These are phyloP conservation scores for Eucalyptus globulus DNA, from an alignment of 345 rosid genomes.

Conservation along the genomic window DNA sequence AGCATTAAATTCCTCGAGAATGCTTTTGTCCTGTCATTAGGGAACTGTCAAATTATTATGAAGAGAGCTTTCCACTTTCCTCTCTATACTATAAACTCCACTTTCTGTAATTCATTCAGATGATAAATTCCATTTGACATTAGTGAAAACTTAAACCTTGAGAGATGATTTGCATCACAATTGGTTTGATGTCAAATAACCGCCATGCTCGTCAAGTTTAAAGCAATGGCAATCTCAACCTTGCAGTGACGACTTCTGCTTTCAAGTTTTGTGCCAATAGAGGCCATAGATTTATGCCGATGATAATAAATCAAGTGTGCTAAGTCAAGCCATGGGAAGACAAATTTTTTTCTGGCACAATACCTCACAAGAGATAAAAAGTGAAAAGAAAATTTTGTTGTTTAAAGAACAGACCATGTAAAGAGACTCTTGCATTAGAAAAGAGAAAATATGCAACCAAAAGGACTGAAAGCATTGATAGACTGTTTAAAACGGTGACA, in stretches of 20 bases:
- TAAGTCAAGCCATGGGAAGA: background rate
- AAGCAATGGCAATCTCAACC: no score
- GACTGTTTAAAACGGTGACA: no score
- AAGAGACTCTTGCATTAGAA: no score
- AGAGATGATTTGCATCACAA: background rate
- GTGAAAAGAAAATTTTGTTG: no score
- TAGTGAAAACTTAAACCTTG: background rate
- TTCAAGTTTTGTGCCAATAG: background rate
- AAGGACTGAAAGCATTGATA: no score
- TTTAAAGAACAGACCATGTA: no score
- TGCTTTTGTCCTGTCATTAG: slow-evolving; percentile 55
- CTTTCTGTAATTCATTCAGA: background rate
- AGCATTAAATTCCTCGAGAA: slow-evolving; percentile 60
- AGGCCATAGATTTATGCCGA: background rate
- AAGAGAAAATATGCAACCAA: no score
- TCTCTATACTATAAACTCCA: background rate
- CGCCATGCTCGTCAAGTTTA: rapidly evolving
- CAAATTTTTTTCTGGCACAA: no score
- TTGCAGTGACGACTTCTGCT: background rate
- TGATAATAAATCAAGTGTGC: background rate
- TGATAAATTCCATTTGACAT: background rate
- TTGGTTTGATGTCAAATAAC: background rate
- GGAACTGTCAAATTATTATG: background rate
- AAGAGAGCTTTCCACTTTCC: background rate
- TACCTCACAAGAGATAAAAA: no score